Percentiles rank a stretch among this genome's conserved stretches.
phyloP scores from a whole-genome alignment of 768 basidiomycete genomes.

The Pleurotus giganteus region DNA sequence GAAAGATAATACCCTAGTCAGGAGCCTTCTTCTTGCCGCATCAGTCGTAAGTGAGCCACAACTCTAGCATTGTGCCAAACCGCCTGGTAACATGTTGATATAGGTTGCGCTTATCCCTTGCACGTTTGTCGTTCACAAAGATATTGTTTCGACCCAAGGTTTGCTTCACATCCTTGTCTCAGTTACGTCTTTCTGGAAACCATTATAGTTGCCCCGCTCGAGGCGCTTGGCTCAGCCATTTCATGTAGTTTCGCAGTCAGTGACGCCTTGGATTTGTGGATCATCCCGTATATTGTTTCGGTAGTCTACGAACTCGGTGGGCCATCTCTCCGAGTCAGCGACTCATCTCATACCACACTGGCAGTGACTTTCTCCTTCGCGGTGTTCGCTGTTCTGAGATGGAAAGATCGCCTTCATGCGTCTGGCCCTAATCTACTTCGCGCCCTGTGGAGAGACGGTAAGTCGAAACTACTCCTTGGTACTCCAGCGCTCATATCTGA shows the following conservation, averaged over 20 bases:
- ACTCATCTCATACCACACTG: background rate
- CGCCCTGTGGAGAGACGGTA: background rate
- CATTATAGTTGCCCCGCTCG: background rate
- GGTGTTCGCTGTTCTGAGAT: background rate
- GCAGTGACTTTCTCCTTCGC: background rate
- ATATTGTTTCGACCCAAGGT: background rate
- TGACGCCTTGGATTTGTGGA: background rate
- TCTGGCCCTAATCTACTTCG: background rate
- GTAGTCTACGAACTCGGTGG: background rate
- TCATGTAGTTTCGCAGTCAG: background rate
- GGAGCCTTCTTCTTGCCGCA: background rate
- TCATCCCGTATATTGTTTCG: constrained; percentile 1
- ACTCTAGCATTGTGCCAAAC: background rate
- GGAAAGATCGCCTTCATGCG: background rate
- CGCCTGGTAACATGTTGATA: background rate
- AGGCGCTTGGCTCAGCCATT: background rate
- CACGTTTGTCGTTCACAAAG: background rate
- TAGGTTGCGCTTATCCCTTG: background rate
- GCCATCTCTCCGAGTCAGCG: background rate
- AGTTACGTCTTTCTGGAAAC: background rate
- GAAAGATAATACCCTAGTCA: background rate
- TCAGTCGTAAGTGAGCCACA: background rate
- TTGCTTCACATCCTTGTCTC: background rate
- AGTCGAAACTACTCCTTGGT: background rate
- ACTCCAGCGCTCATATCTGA: background rate